Evolutionary conservation across 2,329 filamentous ascomycete genomes (phyloP).

Genomic region (Arthrobotrys pseudoclavata): DNA sequence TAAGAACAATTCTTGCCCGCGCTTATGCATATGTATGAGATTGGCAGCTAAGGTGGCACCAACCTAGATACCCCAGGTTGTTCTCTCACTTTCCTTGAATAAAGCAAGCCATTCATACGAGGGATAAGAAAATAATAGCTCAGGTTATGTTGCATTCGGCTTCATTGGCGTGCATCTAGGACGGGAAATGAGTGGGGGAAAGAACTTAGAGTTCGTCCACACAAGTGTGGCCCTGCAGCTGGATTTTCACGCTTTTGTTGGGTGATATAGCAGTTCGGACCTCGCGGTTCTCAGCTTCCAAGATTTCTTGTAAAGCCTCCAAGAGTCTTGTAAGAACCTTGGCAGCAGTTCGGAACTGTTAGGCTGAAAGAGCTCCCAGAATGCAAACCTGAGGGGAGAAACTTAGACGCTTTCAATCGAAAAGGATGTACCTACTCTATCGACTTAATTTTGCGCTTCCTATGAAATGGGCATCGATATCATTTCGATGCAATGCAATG

Average conservation of each 20-base stretch:
- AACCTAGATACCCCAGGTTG: not conserved
- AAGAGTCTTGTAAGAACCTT: slow-evolving; percentile 20
- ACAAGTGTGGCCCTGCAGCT: not conserved
- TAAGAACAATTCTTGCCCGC: not conserved
- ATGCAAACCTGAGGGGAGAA: not conserved
- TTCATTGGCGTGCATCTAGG: slow-evolving; percentile 16
- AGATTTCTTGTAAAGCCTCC: slow-evolving; percentile 9
- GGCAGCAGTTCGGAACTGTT: slow-evolving; percentile 29
- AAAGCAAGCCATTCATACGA: slow-evolving; percentile 14
- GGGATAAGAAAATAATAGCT: slow-evolving; percentile 13
- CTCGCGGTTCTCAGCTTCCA: slow-evolving; percentile 14
- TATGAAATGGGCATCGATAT: not conserved
- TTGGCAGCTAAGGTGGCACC: not conserved
- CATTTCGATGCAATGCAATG: not conserved
- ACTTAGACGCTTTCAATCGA: not conserved
- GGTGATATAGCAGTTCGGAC: slow-evolving; percentile 22
- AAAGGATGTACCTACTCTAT: not conserved
- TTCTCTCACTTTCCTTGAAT: not conserved
- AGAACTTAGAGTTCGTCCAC: not conserved
- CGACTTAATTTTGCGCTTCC: not conserved
- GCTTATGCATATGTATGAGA: not conserved
- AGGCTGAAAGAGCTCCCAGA: slow-evolving; percentile 20
- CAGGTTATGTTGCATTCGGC: slow-evolving; percentile 21
- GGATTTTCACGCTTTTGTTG: slow-evolving; percentile 10
- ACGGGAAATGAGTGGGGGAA: slow-evolving; percentile 16